These are phyloP conservation scores for Podospora sp. DNA, from an alignment of 495 filamentous ascomycete species.

Conservation along the genomic window DNA sequence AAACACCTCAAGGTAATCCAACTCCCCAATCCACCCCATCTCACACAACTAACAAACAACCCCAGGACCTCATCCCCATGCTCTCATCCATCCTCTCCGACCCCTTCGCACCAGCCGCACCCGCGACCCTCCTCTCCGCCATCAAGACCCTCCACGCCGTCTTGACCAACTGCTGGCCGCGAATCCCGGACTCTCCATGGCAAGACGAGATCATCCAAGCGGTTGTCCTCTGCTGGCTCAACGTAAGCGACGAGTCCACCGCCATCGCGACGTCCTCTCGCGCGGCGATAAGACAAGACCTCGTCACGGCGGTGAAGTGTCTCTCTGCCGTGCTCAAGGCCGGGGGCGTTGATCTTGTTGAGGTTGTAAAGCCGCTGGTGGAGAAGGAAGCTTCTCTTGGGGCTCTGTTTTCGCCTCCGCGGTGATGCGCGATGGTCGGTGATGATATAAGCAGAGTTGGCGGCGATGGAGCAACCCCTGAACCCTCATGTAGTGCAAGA, in stretches of 20 bases:
- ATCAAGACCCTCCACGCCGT: conserved; percentile 57
- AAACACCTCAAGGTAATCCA: conserved; percentile 68
- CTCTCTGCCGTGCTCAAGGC: conserved; percentile 37
- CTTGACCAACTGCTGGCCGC: conserved; percentile 72
- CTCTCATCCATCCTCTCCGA: conserved; percentile 65
- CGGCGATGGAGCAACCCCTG: too few relatives aligned
- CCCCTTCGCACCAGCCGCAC: conserved; percentile 66
- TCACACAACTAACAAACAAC: conserved; percentile 21
- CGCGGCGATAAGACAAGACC: conserved; percentile 45
- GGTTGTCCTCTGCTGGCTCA: conserved; percentile 67
- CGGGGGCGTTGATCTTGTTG: conserved; percentile 29
- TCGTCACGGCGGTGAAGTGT: conserved; percentile 43
- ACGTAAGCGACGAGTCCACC: conserved; percentile 51
- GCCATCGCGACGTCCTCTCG: conserved; percentile 16
- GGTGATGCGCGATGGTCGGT: too few relatives aligned
- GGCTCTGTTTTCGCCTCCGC: conserved; percentile 37
- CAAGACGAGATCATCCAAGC: conserved; percentile 70
- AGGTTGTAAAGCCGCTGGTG: conserved; percentile 40
- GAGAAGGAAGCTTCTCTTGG: conserved; percentile 46
- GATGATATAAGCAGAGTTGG: too few relatives aligned
- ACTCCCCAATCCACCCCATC: neutral
- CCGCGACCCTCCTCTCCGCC: conserved; percentile 57
- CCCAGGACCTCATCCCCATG: conserved; percentile 66
- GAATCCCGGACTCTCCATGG: conserved; percentile 59
- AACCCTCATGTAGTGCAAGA: too few relatives aligned